Evolutionary conservation across 441 rosid genomes (phyloP).

Genomic region (Metrosideros polymorpha): DNA sequence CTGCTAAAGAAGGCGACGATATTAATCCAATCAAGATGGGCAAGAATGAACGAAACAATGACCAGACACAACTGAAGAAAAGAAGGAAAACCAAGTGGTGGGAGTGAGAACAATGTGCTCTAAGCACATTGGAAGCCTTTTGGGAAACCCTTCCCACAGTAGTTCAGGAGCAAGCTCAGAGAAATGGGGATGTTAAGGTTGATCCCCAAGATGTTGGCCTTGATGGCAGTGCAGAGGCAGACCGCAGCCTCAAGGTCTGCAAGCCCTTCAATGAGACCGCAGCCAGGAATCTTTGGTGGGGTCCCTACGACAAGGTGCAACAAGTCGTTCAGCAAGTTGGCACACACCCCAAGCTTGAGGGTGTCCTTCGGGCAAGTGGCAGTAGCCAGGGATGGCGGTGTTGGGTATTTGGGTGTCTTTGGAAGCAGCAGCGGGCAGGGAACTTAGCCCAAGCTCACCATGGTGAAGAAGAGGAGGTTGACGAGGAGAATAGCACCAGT

Average conservation of each 20-base stretch:
- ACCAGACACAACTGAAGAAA: slow-evolving; percentile 31
- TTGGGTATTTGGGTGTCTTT: neutral
- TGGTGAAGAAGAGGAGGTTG: neutral
- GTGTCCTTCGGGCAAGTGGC: neutral
- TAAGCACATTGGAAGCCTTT: neutral
- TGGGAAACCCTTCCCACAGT: neutral
- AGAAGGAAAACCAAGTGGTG: slow-evolving; percentile 47
- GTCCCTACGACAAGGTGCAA: neutral
- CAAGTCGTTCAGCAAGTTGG: neutral
- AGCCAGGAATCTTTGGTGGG: neutral
- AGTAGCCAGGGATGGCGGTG: neutral
- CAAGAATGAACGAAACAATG: neutral
- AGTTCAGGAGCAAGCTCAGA: neutral
- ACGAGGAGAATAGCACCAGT: neutral
- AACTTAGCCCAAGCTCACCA: neutral
- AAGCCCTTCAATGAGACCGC: neutral
- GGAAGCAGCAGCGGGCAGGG: neutral
- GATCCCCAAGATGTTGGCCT: neutral
- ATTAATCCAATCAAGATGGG: neutral
- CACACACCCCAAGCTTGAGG: neutral
- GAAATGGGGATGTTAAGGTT: neutral
- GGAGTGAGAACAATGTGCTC: slow-evolving; percentile 15
- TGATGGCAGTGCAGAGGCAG: neutral
- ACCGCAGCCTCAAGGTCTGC: neutral
- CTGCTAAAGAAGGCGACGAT: neutral